These are phyloP conservation scores for Penicillium lagena DNA, from an alignment of 495 filamentous ascomycete genomes.

Conservation along the genomic window DNA sequence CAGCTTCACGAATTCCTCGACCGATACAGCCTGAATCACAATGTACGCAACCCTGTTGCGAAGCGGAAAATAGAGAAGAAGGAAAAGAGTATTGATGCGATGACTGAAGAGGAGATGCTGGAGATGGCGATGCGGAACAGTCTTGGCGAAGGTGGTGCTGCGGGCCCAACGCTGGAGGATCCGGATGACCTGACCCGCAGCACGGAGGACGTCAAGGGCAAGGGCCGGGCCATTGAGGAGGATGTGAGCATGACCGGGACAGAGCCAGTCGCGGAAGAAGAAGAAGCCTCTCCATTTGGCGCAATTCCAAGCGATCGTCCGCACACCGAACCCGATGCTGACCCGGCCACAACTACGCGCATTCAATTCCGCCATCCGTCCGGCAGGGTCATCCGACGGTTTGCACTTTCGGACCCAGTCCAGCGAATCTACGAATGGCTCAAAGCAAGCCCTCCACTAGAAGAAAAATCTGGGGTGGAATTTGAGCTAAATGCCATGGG, in stretches of 20 bases:
- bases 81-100: conserved; percentile 68
- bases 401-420: conserved; percentile 73
- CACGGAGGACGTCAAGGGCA: conserved; percentile 53
- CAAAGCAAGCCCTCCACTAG: conserved; percentile 65
- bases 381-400: conserved; percentile 76
- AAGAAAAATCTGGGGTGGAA: conserved; percentile 67
- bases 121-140: conserved; percentile 89
- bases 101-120: conserved; percentile 97
- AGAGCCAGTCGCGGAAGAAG: conserved; percentile 10
- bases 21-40: conserved; percentile 79
- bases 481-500: conserved; percentile 85
- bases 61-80: conserved; percentile 69
- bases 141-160: conserved; percentile 39
- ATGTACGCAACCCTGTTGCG: conserved; percentile 88
- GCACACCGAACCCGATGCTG: conserved; percentile 68
- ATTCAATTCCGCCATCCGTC: conserved; percentile 85
- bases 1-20: conserved; percentile 94
- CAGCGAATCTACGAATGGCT: conserved; percentile 91
- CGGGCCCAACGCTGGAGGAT: conserved; percentile 43
- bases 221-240: conserved; percentile 48
- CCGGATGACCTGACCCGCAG: conserved; percentile 80
- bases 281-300: conserved; percentile 46
- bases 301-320: conserved; percentile 63
- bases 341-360: conserved; percentile 67
- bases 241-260: conserved; percentile 28